Percentiles rank a stretch among this genome's conserved stretches.
Conservation (phyloP, 768 basidiomycete genomes). For the Russula brevipes region DNA sequence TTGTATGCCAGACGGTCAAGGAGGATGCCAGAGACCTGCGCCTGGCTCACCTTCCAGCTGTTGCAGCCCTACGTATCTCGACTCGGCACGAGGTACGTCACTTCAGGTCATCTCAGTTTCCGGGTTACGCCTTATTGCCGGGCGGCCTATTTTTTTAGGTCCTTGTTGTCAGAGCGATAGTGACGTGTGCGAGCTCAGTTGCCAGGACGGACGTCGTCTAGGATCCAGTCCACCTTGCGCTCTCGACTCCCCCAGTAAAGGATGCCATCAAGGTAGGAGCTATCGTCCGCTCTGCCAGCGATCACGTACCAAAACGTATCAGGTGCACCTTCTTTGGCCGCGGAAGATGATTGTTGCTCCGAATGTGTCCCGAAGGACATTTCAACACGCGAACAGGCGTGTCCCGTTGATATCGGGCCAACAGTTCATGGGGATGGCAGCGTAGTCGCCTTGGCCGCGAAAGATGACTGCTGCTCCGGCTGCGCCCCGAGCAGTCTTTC, state of each 20-base stretch:
- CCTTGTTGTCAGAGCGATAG: background rate
- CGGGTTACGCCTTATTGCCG: background rate
- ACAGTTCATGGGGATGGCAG: too few relatives aligned
- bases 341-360: background rate
- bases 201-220: background rate
- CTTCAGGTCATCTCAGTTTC: background rate
- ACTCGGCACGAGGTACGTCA: background rate
- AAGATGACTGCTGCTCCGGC: too few relatives aligned
- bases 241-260: background rate
- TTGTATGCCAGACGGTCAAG: conserved; percentile 14
- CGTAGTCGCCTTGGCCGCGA: too few relatives aligned
- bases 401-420: too few relatives aligned
- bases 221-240: background rate
- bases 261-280: background rate
- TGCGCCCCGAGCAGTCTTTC: too few relatives aligned
- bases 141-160: background rate
- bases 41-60: background rate
- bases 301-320: too few relatives aligned
- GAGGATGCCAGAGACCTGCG: conserved; percentile 13
- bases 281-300: background rate
- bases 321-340: background rate
- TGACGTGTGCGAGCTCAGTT: background rate
- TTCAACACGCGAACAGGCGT: too few relatives aligned
- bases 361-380: too few relatives aligned
- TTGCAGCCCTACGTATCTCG: background rate